Evolutionary conservation across 345 rosid species (phyloP), one percentile per base, ranked within the genome.

Genomic region (Sisymbrium irio): DNA sequence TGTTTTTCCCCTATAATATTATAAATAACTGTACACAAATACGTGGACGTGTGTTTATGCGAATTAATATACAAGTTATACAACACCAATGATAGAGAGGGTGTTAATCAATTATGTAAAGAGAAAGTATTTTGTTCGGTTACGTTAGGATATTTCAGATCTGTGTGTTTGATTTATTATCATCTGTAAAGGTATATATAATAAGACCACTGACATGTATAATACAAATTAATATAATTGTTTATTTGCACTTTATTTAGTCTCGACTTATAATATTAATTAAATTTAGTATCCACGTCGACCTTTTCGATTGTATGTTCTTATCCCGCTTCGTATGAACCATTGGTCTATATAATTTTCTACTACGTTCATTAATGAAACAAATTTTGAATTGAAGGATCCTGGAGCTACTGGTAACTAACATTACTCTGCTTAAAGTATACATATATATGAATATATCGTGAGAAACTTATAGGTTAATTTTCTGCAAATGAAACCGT

Each of bases 41-140:
- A 74, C 78, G 78, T 73, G 72, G 77, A 73, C 64, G 63, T 73
- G 44, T 64, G 28, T 42, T 56, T 73, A 56, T 65, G 45, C 72
- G 25, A 25, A n/a, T n/a, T n/a, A n/a, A 36, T 65, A 36, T 35
- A 53, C 36, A 40, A 19, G 62, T 35, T 73, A 7, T 17, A 36
- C n/a, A 57, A 66, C 44, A 74, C 42, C 66, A 74, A 73, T 73
- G 2, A 65, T 65, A 46, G 47, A 49, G 68, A 51, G 62, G 12
- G 40, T 59, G 25, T 57, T 27, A 4, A 49, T 59, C 73, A 58
- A 25, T 37, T 66, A 7, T 74, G 33, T n/a, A 13, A 66, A 45
- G 62, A 20, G 60, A 74, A 74, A 66, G 73, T 74, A 30, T 7
- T 58, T 65, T 74, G 78, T 66, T 66, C 22, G 65, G 66, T 58